Evolutionary conservation across 139 green algal species (phyloP).

Genomic region (Chlorella vulgaris): DNA sequence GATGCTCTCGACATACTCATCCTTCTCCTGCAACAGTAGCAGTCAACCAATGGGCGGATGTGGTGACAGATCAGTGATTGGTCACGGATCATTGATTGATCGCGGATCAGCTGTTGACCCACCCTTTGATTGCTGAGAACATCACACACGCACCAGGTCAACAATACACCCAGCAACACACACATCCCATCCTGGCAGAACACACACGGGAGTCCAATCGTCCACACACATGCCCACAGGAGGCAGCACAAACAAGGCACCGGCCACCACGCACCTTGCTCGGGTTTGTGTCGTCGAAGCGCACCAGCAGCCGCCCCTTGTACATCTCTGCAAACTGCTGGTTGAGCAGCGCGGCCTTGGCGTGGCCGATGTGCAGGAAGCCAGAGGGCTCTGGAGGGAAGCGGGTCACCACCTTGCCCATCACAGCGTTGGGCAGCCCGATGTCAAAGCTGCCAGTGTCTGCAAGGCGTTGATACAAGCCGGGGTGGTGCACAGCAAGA

Average conservation of each 20-base stretch:
- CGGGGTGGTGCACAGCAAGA: not conserved
- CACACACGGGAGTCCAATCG: not conserved
- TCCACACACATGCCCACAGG: not conserved
- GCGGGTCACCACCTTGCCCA: conserved; percentile 93
- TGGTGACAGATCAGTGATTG: too few relatives aligned
- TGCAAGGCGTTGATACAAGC: conserved; percentile 28
- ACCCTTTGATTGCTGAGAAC: too few relatives aligned
- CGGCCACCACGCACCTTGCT: conserved; percentile 68
- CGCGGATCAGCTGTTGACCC: too few relatives aligned
- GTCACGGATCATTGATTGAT: too few relatives aligned
- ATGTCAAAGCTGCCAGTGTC: conserved; percentile 88
- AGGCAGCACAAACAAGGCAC: not conserved
- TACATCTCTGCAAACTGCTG: conserved; percentile 72
- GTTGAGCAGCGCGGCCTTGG: conserved; percentile 84
- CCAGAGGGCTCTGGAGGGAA: conserved; percentile 98
- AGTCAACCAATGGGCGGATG: too few relatives aligned
- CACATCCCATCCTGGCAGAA: too few relatives aligned
- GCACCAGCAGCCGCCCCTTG: conserved; percentile 85
- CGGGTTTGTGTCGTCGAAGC: conserved; percentile 99
- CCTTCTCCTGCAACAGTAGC: conserved; percentile 86
- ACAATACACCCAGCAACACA: too few relatives aligned
- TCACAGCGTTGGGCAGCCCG: conserved; percentile 72
- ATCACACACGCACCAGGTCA: too few relatives aligned
- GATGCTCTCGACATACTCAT: conserved; percentile 98
- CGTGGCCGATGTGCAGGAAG: conserved; percentile 97